phyloP scores from a whole-genome alignment of 129 eudicot genomes.

The Rutidosis leptorrhynchoides region DNA sequence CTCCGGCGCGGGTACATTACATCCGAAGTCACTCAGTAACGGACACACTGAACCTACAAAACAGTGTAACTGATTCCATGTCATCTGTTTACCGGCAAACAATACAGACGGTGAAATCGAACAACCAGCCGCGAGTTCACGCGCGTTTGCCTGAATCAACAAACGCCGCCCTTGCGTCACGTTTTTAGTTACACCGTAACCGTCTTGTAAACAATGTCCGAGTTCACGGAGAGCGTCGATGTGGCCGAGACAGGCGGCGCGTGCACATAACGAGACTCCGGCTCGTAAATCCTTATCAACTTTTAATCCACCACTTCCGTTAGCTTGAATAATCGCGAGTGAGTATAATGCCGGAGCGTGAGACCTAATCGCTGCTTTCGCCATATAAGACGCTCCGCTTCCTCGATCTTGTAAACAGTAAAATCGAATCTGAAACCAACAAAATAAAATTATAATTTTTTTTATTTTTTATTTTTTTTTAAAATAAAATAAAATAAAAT shows the following conservation, averaged over 20 bases:
- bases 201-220: conserved; percentile 88
- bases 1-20: conserved; percentile 57
- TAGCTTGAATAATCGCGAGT: conserved; percentile 66
- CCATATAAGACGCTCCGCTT: conserved; percentile 64
- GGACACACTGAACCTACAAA: conserved; percentile 44
- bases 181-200: conserved; percentile 70
- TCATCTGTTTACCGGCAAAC: conserved; percentile 37
- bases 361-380: conserved; percentile 59
- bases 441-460: neutral
- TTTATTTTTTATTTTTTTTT: no score
- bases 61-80: conserved; percentile 47
- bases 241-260: conserved; percentile 83
- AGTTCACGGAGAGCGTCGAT: conserved; percentile 80
- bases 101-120: conserved; percentile 26
- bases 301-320: conserved; percentile 78
- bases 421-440: conserved; percentile 51
- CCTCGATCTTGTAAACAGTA: conserved; percentile 61
- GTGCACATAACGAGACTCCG: conserved; percentile 77
- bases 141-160: conserved; percentile 78
- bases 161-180: conserved; percentile 67
- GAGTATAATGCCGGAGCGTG: conserved; percentile 76
- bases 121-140: conserved; percentile 63
- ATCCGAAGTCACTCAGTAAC: conserved; percentile 75
- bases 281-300: conserved; percentile 74
- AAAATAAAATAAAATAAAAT: no score